Percentiles rank a stretch among this genome's conserved stretches.
phyloP scores from a whole-genome alignment of 495 filamentous ascomycete genomes.

The Hapsidospora chrysogenum region DNA sequence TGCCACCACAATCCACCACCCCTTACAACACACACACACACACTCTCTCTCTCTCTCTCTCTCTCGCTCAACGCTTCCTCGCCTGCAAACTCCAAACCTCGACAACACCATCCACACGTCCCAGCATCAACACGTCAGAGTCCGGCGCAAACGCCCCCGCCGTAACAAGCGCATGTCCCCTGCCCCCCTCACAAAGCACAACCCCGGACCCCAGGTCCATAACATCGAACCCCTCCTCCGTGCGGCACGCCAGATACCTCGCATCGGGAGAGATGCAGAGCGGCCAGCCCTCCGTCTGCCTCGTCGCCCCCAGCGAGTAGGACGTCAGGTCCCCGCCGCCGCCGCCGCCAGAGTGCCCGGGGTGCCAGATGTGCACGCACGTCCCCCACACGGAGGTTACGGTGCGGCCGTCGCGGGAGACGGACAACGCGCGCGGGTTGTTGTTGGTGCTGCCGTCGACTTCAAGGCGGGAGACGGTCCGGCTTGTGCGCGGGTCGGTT shows the following conservation, averaged over 20 bases:
- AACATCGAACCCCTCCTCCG: slow-evolving; percentile 15
- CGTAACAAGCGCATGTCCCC: slow-evolving; percentile 1
- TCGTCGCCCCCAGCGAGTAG: slow-evolving; percentile 8
- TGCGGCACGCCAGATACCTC: slow-evolving; percentile 11
- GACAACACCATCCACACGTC: neutral
- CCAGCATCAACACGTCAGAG: neutral
- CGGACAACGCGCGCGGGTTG: slow-evolving; percentile 6
- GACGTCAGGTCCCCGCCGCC: slow-evolving; percentile 5
- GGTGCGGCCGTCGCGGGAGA: slow-evolving; percentile 8
- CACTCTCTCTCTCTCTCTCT: no score
- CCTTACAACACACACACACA: no score
- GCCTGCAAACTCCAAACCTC: slow-evolving; percentile 2
- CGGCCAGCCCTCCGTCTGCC: slow-evolving; percentile 13
- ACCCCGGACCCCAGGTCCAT: slow-evolving; percentile 11
- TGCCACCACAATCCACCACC: no score
- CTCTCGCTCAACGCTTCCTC: no score
- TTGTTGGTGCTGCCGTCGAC: slow-evolving; percentile 2
- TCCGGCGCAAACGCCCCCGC: slow-evolving; percentile 3
- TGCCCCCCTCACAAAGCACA: slow-evolving; percentile 5
- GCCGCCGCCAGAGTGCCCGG: no score
- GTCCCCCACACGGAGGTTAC: slow-evolving; percentile 13
- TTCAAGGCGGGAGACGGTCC: slow-evolving; percentile 11
- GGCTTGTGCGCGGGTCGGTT: slow-evolving; percentile 6
- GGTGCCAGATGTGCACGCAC: slow-evolving; percentile 11
- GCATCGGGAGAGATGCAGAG: slow-evolving; percentile 14